A percentile compares a stretch with the other conserved stretches of the same genome.
phyloP scores from a whole-genome alignment of 163 green algal species.

The Scenedesmus sp. region DNA sequence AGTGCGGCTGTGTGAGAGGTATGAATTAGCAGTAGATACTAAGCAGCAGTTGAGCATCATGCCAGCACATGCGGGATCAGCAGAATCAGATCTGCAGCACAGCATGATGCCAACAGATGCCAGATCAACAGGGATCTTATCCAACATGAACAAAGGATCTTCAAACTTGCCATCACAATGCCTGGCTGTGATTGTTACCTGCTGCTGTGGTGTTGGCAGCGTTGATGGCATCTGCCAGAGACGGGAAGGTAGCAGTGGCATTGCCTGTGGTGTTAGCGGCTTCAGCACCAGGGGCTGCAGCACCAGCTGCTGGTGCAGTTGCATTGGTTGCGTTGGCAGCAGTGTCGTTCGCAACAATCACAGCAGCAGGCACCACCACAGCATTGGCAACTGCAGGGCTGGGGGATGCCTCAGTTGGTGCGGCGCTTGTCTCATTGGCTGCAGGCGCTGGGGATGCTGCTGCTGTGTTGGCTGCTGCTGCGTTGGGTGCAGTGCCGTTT shows the following conservation, averaged over 20 bases:
- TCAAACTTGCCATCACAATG: too few species aligned
- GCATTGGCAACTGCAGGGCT: not conserved
- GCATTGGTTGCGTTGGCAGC: not conserved
- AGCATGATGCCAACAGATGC: too few species aligned
- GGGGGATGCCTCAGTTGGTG: not conserved
- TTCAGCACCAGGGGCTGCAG: too few species aligned
- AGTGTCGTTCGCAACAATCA: not conserved
- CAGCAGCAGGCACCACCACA: not conserved
- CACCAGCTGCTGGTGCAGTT: not conserved
- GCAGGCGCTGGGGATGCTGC: too few species aligned
- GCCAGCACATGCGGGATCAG: too few species aligned
- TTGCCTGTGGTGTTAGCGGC: not conserved
- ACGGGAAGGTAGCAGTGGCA: not conserved
- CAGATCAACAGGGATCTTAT: too few species aligned
- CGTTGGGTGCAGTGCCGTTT: not conserved
- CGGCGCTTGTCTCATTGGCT: too few species aligned
- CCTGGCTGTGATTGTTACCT: not conserved
- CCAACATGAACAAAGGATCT: too few species aligned
- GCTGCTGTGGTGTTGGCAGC: slow-evolving; percentile 27
- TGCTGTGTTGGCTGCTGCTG: not conserved
- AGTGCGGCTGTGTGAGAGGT: too few species aligned
- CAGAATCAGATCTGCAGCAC: too few species aligned
- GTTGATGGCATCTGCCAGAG: not conserved
- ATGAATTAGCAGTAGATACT: not conserved
- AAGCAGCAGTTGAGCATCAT: not conserved